Percentiles rank a stretch among this genome's conserved stretches.
These are phyloP conservation scores for Cryoendolithus antarcticus DNA, from an alignment of 2,329 filamentous ascomycete species.

Conservation along the genomic window DNA sequence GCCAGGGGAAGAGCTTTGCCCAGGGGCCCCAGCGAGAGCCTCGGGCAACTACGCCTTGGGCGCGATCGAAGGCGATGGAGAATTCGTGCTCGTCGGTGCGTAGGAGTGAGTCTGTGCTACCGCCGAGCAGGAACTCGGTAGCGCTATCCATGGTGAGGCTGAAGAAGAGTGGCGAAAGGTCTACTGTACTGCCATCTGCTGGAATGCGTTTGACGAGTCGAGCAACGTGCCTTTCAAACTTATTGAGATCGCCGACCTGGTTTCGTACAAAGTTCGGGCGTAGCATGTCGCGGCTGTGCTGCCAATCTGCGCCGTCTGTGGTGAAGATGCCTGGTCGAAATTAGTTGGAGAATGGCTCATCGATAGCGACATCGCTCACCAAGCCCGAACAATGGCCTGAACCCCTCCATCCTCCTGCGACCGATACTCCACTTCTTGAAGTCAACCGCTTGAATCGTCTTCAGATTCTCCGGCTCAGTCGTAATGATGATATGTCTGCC, in stretches of 20 bases:
- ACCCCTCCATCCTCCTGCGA: conserved; percentile 21
- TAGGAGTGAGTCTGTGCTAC: conserved; percentile 24
- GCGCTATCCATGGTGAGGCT: conserved; percentile 54
- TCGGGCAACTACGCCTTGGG: conserved; percentile 19
- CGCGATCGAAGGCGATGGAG: conserved; percentile 20
- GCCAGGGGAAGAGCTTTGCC: conserved; percentile 10
- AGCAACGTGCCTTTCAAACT: conserved; percentile 49
- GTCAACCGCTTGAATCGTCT: conserved; percentile 32
- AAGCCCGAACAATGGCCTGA: conserved; percentile 30
- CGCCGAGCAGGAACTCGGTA: conserved; percentile 56
- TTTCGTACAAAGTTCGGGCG: conserved; percentile 41
- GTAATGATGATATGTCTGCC: conserved; percentile 26
- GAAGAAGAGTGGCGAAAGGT: conserved; percentile 53
- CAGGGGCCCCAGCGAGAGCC: conserved; percentile 13
- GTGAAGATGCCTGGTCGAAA: conserved; percentile 27
- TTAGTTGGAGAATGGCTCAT: background rate
- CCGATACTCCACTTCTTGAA: conserved; percentile 36
- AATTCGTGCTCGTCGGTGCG: conserved; percentile 18
- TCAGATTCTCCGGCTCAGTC: conserved; percentile 36
- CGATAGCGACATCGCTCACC: conserved; percentile 17
- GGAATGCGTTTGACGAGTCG: conserved; percentile 40
- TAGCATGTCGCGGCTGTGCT: conserved; percentile 33
- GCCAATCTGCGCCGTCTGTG: conserved; percentile 29
- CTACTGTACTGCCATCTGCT: conserved; percentile 39
- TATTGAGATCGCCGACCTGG: conserved; percentile 41